phyloP scores from a whole-genome alignment of 306 rosid species.

The Albizia julibrissin region DNA sequence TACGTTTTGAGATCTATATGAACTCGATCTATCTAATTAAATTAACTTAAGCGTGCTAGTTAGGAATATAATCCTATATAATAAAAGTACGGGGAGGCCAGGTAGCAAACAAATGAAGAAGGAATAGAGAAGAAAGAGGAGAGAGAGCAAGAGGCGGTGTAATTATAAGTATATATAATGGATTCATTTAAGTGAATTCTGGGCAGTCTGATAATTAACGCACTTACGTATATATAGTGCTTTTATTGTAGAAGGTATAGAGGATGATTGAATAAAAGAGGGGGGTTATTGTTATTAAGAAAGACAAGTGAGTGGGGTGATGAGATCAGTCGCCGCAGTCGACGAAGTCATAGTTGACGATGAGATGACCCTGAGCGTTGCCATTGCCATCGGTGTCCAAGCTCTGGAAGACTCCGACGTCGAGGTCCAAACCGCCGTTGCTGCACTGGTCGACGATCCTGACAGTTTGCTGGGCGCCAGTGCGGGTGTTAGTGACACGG shows the following conservation, averaged over 20 bases:
- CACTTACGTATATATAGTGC: too few species aligned
- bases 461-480: neutral
- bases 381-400: neutral
- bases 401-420: neutral
- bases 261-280: neutral
- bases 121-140: neutral
- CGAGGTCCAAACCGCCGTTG: neutral
- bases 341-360: neutral
- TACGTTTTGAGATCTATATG: too few species aligned
- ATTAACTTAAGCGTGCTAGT: neutral
- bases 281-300: neutral
- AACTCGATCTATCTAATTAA: too few species aligned
- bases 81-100: neutral
- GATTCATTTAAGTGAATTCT: neutral
- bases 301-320: neutral
- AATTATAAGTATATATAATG: neutral
- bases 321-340: neutral
- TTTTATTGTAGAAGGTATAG: neutral
- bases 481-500: neutral
- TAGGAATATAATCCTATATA: too few species aligned
- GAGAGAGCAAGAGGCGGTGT: neutral
- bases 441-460: neutral
- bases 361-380: neutral
- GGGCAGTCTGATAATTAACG: neutral
- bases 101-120: neutral